Evolutionary conservation across 176 grass and related monocot species (phyloP).

Genomic region (Raddia distichophylla): DNA sequence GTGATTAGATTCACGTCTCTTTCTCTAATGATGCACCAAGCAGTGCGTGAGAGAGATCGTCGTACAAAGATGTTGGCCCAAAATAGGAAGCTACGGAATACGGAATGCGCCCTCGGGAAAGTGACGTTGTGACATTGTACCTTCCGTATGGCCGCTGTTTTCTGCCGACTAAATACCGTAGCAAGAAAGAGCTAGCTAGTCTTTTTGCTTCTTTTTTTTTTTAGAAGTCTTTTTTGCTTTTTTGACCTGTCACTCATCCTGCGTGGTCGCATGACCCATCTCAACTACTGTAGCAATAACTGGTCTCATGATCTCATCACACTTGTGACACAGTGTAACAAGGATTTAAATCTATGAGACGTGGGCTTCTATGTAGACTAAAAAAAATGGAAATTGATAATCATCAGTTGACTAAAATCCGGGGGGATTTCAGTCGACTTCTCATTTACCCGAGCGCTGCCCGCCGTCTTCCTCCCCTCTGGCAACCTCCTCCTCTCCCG

Average conservation of each 20-base stretch:
- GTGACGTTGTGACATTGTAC: background rate
- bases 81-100: conserved; percentile 1
- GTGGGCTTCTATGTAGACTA: too few relatives aligned
- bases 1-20: conserved; percentile 7
- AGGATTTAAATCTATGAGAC: too few relatives aligned
- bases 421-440: too few relatives aligned
- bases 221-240: background rate
- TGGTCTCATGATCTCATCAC: too few relatives aligned
- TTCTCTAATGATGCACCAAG: background rate
- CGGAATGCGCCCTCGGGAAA: conserved; percentile 5
- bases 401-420: too few relatives aligned
- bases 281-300: background rate
- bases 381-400: too few relatives aligned
- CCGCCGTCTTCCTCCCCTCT: too few relatives aligned
- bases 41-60: background rate
- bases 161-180: background rate
- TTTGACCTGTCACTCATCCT: background rate
- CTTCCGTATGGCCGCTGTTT: conserved; percentile 13
- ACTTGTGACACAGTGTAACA: too few relatives aligned
- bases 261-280: background rate
- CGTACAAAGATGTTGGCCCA: background rate
- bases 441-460: too few relatives aligned
- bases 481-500: too few relatives aligned
- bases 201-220: background rate
- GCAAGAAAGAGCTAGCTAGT: too few relatives aligned